Percentiles rank a stretch among this genome's conserved stretches.
Conservation (phyloP, 768 basidiomycete genomes). For the Kwoniella dendrophila region DNA sequence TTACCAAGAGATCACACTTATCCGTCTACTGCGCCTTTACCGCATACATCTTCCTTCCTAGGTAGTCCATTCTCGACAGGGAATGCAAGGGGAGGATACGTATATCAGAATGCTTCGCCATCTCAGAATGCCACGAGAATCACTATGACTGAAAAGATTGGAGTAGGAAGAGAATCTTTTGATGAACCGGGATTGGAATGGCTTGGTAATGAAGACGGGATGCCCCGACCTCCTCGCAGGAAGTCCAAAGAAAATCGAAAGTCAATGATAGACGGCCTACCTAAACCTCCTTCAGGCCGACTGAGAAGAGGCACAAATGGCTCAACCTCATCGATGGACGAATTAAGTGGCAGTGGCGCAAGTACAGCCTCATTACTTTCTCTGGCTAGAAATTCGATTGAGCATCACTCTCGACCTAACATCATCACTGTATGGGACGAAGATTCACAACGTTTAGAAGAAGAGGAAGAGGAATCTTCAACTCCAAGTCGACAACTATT, state of each 20-base stretch:
- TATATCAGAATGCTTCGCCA: slow-evolving; percentile 20
- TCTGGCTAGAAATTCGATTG: slow-evolving; percentile 39
- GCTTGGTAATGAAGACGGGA: slow-evolving; percentile 37
- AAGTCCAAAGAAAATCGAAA: slow-evolving; percentile 4
- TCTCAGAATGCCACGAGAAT: slow-evolving; percentile 12
- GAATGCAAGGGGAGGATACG: slow-evolving; percentile 29
- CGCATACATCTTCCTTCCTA: slow-evolving; percentile 40
- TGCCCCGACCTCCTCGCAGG: background rate
- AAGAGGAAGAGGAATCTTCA: slow-evolving; percentile 32
- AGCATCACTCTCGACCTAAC: slow-evolving; percentile 30
- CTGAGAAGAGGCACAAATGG: slow-evolving; percentile 34
- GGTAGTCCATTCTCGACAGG: slow-evolving; percentile 46
- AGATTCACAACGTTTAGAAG: background rate
- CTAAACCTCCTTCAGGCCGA: background rate
- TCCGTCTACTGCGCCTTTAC: slow-evolving; percentile 45
- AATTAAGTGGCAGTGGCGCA: slow-evolving; percentile 38
- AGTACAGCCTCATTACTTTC: slow-evolving; percentile 36
- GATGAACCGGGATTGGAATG: slow-evolving; percentile 26
- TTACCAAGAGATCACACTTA: slow-evolving; percentile 25
- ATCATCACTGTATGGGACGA: slow-evolving; percentile 38
- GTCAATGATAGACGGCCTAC: slow-evolving; percentile 10
- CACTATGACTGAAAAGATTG: slow-evolving; percentile 13
- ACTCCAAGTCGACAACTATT: slow-evolving; percentile 36
- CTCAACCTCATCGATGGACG: slow-evolving; percentile 43
- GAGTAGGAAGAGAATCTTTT: slow-evolving; percentile 9